A percentile compares a stretch with the other conserved stretches of the same genome.
Conservation (phyloP, 495 filamentous ascomycete genomes). For the Pseudoneurospora amorphoporcata region DNA sequence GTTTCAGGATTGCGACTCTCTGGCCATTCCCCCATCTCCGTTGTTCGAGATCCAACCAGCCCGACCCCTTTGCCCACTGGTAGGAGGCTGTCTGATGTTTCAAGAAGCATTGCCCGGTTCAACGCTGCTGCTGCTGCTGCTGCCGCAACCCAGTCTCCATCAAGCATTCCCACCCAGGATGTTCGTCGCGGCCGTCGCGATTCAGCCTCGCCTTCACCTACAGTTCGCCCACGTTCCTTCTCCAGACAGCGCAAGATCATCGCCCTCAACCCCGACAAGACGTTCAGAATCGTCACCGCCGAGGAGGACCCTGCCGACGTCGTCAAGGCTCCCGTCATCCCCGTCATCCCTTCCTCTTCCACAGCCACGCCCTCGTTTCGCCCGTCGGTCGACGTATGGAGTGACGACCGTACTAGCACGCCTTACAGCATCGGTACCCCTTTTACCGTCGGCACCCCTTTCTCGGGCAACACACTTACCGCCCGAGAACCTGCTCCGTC, state of each 20-base stretch:
- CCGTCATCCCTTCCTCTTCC: slow-evolving; percentile 23
- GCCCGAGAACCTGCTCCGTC: slow-evolving; percentile 8
- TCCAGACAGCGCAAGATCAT: slow-evolving; percentile 32
- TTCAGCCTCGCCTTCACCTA: slow-evolving; percentile 8
- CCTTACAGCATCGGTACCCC: slow-evolving; percentile 16
- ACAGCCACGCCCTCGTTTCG: slow-evolving; percentile 34
- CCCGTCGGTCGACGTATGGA: slow-evolving; percentile 36
- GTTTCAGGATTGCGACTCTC: slow-evolving; percentile 39
- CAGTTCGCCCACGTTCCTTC: slow-evolving; percentile 16
- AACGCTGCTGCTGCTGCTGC: slow-evolving; percentile 4
- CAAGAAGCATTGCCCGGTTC: slow-evolving; percentile 14
- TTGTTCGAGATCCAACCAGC: slow-evolving; percentile 14
- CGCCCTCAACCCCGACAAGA: slow-evolving; percentile 36
- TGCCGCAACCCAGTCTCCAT: not conserved
- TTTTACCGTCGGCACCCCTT: slow-evolving; percentile 26
- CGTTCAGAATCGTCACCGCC: slow-evolving; percentile 32
- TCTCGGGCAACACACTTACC: slow-evolving; percentile 28
- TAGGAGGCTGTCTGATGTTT: slow-evolving; percentile 27
- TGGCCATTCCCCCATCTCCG: slow-evolving; percentile 24
- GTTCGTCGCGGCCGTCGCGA: slow-evolving; percentile 10
- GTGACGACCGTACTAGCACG: slow-evolving; percentile 35
- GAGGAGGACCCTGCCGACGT: slow-evolving; percentile 9
- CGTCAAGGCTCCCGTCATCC: slow-evolving; percentile 23
- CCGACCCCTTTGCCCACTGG: slow-evolving; percentile 8
- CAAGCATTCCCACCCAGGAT: slow-evolving; percentile 11